Evolutionary conservation across 805 yeast species (phyloP).

Genomic region (Saturnispora besseyi): DNA sequence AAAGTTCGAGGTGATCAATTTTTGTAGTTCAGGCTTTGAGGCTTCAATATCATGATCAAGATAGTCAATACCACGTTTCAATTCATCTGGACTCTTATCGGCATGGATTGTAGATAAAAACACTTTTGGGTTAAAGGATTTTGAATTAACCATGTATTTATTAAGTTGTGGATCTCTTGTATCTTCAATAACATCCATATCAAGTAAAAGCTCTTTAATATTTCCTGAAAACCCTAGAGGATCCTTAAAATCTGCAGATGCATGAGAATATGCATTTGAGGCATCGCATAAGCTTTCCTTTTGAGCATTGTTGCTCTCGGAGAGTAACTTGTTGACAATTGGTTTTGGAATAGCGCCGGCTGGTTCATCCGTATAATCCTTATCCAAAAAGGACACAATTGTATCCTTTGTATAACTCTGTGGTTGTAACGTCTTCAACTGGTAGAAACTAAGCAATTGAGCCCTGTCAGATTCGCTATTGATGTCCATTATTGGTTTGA

Average conservation of each 20-base stretch:
- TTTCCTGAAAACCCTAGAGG: constrained; percentile 49
- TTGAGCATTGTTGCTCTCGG: constrained; percentile 14
- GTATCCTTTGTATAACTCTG: constrained; percentile 20
- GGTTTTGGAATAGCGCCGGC: constrained; percentile 19
- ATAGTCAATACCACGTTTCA: constrained; percentile 38
- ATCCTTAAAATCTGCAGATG: constrained; percentile 27
- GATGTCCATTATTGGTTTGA: constrained; percentile 3
- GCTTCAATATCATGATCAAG: constrained; percentile 41
- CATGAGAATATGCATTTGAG: neutral
- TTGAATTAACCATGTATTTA: constrained; percentile 45
- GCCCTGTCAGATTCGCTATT: constrained; percentile 11
- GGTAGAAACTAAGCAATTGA: constrained; percentile 30
- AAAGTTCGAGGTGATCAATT: constrained; percentile 49
- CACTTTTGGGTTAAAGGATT: constrained; percentile 47
- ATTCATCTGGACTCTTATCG: constrained; percentile 43
- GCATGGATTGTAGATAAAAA: constrained; percentile 49
- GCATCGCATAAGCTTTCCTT: neutral
- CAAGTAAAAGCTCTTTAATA: constrained; percentile 33
- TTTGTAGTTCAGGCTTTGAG: constrained; percentile 41
- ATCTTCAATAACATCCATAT: constrained; percentile 32
- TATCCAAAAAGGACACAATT: constrained; percentile 11
- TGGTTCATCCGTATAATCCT: constrained; percentile 14
- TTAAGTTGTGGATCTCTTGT: constrained; percentile 29
- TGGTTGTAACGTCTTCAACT: constrained; percentile 36
- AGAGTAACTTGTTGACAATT: constrained; percentile 17